Base-by-base conservation (phyloP, 768 basidiomycete genomes). In the Boletus bicolor region DNA sequence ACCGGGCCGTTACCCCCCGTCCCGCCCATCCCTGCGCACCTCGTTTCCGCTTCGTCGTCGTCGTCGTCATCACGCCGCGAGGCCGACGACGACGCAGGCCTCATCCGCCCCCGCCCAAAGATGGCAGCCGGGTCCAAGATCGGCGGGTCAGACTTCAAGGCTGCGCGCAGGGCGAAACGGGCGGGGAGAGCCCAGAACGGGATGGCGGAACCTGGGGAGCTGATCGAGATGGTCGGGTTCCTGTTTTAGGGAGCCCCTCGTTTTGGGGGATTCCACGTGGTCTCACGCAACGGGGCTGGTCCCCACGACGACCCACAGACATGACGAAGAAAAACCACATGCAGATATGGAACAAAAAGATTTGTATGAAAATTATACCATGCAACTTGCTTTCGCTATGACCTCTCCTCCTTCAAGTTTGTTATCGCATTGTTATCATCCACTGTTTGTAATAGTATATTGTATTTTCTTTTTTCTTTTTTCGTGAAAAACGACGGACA, bases 191-290 rank as follows among this genome's bases (percentile, higher is more conserved):
- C 21, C 0, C 42, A 10, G 8, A 42, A 53, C 1, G 54, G 56
- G 4, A n/a, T 44, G 24, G 60, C 38, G 0, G 63, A 64, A 15
- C 57, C 56, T 0, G 62, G 68, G 2, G 62, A 69, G 51, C 5
- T 61, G 49, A 32, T 71, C 11, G 68, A 70, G 57, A 71, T 71
- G 69, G 60, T 71, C 5, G 70, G 70, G 7, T 72, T 71, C 50
- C 10, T 63, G n/a, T 15, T 21, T 5, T 24, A 24, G 4, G 2
- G 14, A 12, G 3, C 0, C 24, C 15, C 6, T 19, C 10, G 39
- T 39, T n/a, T 26, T 8, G 10, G 9, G 44, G 17, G 17, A 7
- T 19, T 43, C 7, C n/a, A n/a, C 6, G 4, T 4, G 11, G 11
- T 7, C 2, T 6, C 19, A 19, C 30, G 1, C n/a, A 32, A 21